Evolutionary conservation across 2,329 filamentous ascomycete species (phyloP).

Genomic region (Penicillium crustosum): DNA sequence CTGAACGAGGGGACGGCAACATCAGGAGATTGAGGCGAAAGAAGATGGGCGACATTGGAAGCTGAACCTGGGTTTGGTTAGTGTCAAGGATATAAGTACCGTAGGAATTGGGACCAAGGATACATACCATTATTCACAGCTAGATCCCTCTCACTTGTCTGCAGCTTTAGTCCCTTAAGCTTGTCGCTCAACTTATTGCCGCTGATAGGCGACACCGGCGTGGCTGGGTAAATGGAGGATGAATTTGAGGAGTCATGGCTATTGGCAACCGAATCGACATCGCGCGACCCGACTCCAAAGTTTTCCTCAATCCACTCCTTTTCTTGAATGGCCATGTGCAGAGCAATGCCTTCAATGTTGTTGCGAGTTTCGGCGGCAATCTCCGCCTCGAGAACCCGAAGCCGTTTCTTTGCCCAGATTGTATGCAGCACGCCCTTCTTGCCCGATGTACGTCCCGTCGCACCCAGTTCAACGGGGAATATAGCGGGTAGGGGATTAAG

Average conservation of each 20-base stretch:
- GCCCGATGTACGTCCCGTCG: conserved; percentile 64
- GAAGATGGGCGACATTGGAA: conserved; percentile 44
- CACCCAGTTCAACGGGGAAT: conserved; percentile 73
- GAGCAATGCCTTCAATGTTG: conserved; percentile 77
- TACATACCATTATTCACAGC: no score
- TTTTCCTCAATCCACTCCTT: conserved; percentile 81
- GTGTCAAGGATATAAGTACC: not conserved
- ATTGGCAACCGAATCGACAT: conserved; percentile 33
- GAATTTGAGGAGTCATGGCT: conserved; percentile 25
- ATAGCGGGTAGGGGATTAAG: conserved; percentile 85
- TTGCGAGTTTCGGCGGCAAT: conserved; percentile 69
- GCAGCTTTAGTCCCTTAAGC: conserved; percentile 73
- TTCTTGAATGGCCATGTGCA: conserved; percentile 81
- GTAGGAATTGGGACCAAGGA: not conserved
- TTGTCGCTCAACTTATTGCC: conserved; percentile 75
- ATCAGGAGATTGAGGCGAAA: conserved; percentile 64
- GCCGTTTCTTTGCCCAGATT: conserved; percentile 81
- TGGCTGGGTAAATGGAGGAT: conserved; percentile 45
- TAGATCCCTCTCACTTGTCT: conserved; percentile 65
- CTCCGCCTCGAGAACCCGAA: conserved; percentile 73
- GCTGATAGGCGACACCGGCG: conserved; percentile 61
- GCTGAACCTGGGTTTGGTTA: conserved; percentile 17
- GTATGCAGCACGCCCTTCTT: conserved; percentile 83
- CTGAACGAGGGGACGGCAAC: conserved; percentile 64
- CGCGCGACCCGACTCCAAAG: conserved; percentile 62